phyloP scores from a whole-genome alignment of 768 basidiomycete species.

The Hypholoma fasciculare region DNA sequence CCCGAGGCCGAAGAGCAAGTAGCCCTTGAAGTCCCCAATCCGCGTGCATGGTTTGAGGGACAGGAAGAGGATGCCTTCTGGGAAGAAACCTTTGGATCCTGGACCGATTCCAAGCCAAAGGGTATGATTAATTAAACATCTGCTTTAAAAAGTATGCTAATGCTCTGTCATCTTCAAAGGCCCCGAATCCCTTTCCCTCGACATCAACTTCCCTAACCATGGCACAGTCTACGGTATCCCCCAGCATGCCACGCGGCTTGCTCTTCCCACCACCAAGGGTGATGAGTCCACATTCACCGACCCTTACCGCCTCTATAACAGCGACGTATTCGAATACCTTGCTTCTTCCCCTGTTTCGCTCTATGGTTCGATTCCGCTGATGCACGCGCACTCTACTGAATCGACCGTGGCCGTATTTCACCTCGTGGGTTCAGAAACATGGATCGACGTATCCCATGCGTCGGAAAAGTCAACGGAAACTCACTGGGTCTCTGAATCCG shows the following conservation, averaged over 20 bases:
- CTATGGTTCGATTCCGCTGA: conserved; percentile 89
- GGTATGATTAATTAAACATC: conserved; percentile 49
- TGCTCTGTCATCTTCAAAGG: conserved; percentile 47
- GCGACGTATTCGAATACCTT: conserved; percentile 96
- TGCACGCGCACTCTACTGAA: conserved; percentile 88
- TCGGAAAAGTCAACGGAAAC: conserved; percentile 73
- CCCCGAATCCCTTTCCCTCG: conserved; percentile 90
- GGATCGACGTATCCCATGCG: conserved; percentile 86
- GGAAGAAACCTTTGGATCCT: conserved; percentile 85
- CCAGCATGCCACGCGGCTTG: conserved; percentile 90
- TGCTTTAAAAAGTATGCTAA: neutral
- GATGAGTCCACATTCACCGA: conserved; percentile 77
- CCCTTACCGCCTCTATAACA: conserved; percentile 93
- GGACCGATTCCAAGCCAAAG: conserved; percentile 95
- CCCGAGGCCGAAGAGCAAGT: conserved; percentile 21
- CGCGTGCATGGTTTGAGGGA: conserved; percentile 85
- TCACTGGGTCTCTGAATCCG: conserved; percentile 98
- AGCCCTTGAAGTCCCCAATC: conserved; percentile 52
- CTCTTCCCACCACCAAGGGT: conserved; percentile 86
- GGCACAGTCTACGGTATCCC: conserved; percentile 94
- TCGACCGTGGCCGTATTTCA: conserved; percentile 93
- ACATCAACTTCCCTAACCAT: conserved; percentile 91
- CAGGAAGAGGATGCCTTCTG: conserved; percentile 81
- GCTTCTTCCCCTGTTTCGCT: conserved; percentile 77
- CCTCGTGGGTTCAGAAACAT: conserved; percentile 87